A percentile compares a stretch with the other conserved stretches of the same genome.
These are phyloP conservation scores for Hortiboletus flavorubellus DNA, from an alignment of 768 basidiomycete species.

Conservation along the genomic window DNA sequence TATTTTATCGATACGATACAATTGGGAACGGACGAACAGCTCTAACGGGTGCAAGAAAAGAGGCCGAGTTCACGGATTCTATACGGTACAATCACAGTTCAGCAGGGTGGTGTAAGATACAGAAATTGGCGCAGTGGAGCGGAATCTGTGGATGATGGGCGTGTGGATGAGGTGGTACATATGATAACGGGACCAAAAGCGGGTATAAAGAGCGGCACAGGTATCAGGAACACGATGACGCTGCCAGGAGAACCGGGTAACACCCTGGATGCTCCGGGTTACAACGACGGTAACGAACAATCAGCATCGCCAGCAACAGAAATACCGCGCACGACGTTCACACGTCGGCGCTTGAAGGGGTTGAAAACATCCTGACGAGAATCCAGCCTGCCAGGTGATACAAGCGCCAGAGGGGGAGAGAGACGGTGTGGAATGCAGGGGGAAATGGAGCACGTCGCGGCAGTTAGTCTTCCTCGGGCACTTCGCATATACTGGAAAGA, in stretches of 20 bases:
- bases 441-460: not conserved
- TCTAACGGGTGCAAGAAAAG: slow-evolving; percentile 12
- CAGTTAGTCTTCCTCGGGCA: slow-evolving; percentile 31
- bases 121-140: slow-evolving; percentile 10
- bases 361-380: slow-evolving; percentile 7
- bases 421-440: not conserved
- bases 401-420: slow-evolving; percentile 2
- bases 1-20: slow-evolving; percentile 2
- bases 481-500: slow-evolving; percentile 31
- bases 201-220: slow-evolving; percentile 31
- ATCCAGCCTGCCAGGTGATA: slow-evolving; percentile 21
- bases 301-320: slow-evolving; percentile 20
- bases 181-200: slow-evolving; percentile 21
- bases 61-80: slow-evolving; percentile 7
- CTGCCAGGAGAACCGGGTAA: slow-evolving; percentile 14
- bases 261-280: slow-evolving; percentile 14
- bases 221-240: slow-evolving; percentile 26
- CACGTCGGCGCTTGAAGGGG: slow-evolving; percentile 9
- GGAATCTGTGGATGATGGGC: slow-evolving; percentile 19
- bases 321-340: slow-evolving; percentile 9
- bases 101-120: slow-evolving; percentile 16
- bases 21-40: not conserved
- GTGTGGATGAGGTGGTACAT: slow-evolving; percentile 24
- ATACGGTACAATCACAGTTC: slow-evolving; percentile 11
- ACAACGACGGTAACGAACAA: slow-evolving; percentile 21